A percentile compares a stretch with the other conserved stretches of the same genome.
phyloP scores from a whole-genome alignment of 495 filamentous ascomycete species.

The Aspergillus sclerotioniger region DNA sequence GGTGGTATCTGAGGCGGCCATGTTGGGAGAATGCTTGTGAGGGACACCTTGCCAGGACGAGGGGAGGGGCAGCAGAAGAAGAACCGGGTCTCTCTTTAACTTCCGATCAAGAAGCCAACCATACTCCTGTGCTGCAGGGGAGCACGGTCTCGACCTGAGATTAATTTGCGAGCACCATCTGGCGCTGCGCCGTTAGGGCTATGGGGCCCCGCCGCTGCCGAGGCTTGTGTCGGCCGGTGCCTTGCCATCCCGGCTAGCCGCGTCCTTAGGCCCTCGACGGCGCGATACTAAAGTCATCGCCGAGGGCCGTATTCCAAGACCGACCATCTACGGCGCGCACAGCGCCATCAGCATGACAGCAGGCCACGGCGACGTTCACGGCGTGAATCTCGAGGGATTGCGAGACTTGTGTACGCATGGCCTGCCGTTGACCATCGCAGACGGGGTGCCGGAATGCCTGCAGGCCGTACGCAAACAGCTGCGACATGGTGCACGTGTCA shows the following conservation, averaged over 20 bases:
- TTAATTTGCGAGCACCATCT: neutral
- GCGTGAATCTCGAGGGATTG: constrained; percentile 32
- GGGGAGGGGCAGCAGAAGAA: neutral
- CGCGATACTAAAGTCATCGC: constrained; percentile 34
- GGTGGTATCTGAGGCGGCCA: neutral
- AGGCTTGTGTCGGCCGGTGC: constrained; percentile 4
- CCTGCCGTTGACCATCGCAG: constrained; percentile 31
- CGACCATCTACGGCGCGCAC: constrained; percentile 45
- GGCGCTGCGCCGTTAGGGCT: neutral
- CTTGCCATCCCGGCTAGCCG: neutral
- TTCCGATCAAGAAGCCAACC: neutral
- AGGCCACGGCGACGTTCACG: constrained; percentile 47
- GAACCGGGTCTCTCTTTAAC: neutral
- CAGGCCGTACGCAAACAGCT: constrained; percentile 47
- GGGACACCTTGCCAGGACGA: neutral
- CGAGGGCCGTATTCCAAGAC: constrained; percentile 46
- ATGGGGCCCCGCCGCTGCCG: neutral
- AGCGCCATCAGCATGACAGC: constrained; percentile 43
- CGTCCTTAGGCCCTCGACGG: neutral
- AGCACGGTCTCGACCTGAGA: neutral
- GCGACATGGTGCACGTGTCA: constrained; percentile 46
- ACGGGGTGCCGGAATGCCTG: constrained; percentile 49
- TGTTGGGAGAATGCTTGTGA: neutral
- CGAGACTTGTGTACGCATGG: constrained; percentile 28
- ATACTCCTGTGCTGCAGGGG: neutral